These are phyloP conservation scores for Globisporangium radiosum DNA, from an alignment of 352 stramenopile species.

Conservation along the genomic window DNA sequence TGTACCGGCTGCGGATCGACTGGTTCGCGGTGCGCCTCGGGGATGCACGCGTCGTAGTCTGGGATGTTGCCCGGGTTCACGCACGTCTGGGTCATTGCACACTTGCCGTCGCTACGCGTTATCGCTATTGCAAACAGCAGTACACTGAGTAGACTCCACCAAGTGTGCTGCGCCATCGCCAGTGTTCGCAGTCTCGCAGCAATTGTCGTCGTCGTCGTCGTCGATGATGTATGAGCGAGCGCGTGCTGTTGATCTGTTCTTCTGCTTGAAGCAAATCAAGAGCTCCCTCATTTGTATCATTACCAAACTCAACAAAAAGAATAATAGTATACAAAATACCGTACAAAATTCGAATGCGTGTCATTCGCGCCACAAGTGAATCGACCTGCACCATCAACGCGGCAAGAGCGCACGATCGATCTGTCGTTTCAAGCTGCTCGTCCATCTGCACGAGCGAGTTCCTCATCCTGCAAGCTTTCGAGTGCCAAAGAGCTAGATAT, in stretches of 20 bases:
- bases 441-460: no score
- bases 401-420: background rate
- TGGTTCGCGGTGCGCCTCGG: conserved; percentile 41
- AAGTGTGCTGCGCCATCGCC: background rate
- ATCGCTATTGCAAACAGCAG: background rate
- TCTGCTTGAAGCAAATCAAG: conserved; percentile 5
- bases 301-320: background rate
- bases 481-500: no score
- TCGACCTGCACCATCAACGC: background rate
- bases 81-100: conserved; percentile 77
- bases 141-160: background rate
- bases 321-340: background rate
- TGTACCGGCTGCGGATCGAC: conserved; percentile 29
- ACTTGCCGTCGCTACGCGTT: conserved; percentile 21
- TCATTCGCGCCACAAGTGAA: background rate
- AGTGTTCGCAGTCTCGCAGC: no score
- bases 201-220: no score
- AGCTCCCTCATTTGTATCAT: conserved; percentile 1
- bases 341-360: background rate
- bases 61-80: conserved; percentile 63
- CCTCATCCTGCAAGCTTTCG: no score
- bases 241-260: no score
- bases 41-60: conserved; percentile 70
- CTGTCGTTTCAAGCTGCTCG: no score
- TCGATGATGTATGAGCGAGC: no score